Base-by-base conservation (phyloP, 768 basidiomycete genomes). In the Amanita rubescens region DNA sequence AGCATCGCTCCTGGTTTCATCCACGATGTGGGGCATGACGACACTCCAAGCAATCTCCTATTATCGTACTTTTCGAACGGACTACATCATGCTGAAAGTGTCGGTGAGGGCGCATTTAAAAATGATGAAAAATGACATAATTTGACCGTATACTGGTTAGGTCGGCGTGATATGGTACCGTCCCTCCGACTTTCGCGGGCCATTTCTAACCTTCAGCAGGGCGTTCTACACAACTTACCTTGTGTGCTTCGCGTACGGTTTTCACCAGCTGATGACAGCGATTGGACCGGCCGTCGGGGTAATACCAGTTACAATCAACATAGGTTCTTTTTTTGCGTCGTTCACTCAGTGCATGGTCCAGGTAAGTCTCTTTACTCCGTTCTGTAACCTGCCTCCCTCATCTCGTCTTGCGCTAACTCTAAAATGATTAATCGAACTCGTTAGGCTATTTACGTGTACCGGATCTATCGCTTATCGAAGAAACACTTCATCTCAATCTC, bases 271-370 rank as follows among this genome's bases (percentile, higher is more conserved):
- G 32, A n/a, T 49, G 25, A 34, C 7, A 1, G 25, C 33, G 14
- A 8, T 20, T 11, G 47, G 20, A 0, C 2, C 33, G 8, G 27
- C 20, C 8, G 27, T 30, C 10, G 32, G 17, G 14, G 33, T 9
- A 20, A 49, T 49, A 30, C 47, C 47, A 3, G 6, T 30, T 2
- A 9, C n/a, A 8, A 49, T 49, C 8, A 32, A 22, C 12, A 7
- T 35, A 30, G 47, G 47, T n/a, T 49, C 33, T 22, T 49, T 49
- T 20, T n/a, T n/a, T n/a, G n/a, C n/a, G n/a, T n/a, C n/a, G n/a
- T n/a, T n/a, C n/a, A n/a, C n/a, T n/a, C n/a, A 34, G n/a, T 32
- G 47, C 19, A 15, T 30, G n/a, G 47, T 49, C 27, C 47, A 49
- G n/a, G 47, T 49, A 20, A 17, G 27, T 34, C 20, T 9, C 4